Percentiles rank a stretch among this genome's conserved stretches.
phyloP scores from a whole-genome alignment of 345 rosid genomes.

The Abelmoschus esculentus region DNA sequence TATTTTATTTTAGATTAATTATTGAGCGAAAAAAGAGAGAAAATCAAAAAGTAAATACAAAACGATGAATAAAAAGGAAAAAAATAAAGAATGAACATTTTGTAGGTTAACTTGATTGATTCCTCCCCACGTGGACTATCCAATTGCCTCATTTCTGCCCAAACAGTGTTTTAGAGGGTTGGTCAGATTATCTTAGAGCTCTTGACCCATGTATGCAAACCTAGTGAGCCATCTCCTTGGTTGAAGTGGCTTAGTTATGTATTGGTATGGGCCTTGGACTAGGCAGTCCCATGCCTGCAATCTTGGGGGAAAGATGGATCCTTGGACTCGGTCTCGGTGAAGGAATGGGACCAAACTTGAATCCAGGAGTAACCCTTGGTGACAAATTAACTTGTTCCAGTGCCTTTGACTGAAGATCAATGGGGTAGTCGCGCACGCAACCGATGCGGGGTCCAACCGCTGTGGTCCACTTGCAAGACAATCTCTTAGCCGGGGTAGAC shows the following conservation, averaged over 20 bases:
- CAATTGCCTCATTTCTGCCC: background rate
- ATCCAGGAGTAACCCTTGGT: constrained; percentile 48
- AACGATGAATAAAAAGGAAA: background rate
- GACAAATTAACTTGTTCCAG: constrained; percentile 80
- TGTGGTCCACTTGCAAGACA: constrained; percentile 63
- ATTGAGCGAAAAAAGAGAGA: too few species aligned
- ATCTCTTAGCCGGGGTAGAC: constrained; percentile 22
- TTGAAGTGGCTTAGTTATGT: background rate
- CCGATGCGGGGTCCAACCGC: constrained; percentile 82
- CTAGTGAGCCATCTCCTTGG: too few species aligned
- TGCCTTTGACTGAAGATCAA: constrained; percentile 53
- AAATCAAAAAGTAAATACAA: background rate
- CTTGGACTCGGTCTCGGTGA: constrained; percentile 83
- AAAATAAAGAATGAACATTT: background rate
- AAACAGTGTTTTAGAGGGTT: too few species aligned
- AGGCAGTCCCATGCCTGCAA: constrained; percentile 58
- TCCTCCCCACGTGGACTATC: background rate
- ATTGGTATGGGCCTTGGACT: constrained; percentile 7
- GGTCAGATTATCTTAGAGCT: too few species aligned
- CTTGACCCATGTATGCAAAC: too few species aligned
- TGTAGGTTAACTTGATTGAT: background rate
- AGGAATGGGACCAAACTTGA: constrained; percentile 61
- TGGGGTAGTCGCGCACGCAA: constrained; percentile 79
- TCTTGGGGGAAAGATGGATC: constrained; percentile 63
- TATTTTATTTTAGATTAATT: background rate